These are phyloP conservation scores for Aplosporella prunicola DNA, from an alignment of 2,329 filamentous ascomycete genomes.

Conservation along the genomic window DNA sequence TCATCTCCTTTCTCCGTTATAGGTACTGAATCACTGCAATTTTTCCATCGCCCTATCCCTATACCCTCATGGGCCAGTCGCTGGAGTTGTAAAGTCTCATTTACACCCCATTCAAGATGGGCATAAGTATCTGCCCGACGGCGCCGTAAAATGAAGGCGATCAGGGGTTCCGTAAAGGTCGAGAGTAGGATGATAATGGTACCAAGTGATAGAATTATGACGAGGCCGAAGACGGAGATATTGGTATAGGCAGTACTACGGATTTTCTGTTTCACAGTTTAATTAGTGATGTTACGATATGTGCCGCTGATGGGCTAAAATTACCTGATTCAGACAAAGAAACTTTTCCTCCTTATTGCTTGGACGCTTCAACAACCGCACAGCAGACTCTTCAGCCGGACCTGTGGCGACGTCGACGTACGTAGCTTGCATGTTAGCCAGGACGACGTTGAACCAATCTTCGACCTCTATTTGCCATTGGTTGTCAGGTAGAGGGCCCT, in stretches of 20 bases:
- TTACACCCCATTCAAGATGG: constrained; percentile 12
- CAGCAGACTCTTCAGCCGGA: background rate
- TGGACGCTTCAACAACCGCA: background rate
- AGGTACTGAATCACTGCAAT: background rate
- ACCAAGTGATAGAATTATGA: constrained; percentile 16
- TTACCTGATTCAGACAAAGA: no score
- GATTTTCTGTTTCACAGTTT: constrained; percentile 15
- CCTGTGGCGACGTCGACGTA: constrained; percentile 5
- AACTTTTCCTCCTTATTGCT: no score
- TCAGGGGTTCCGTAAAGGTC: background rate
- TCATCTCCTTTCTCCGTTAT: background rate
- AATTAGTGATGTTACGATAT: no score
- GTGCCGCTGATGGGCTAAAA: background rate
- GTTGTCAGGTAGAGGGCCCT: constrained; percentile 6
- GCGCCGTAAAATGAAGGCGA: constrained; percentile 8
- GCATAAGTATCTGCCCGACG: constrained; percentile 9
- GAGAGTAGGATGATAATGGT: constrained; percentile 15
- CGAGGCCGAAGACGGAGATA: constrained; percentile 17
- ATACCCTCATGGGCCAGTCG: constrained; percentile 5
- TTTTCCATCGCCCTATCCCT: constrained; percentile 12
- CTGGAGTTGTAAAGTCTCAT: constrained; percentile 12
- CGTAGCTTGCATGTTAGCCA: constrained; percentile 8
- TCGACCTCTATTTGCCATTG: constrained; percentile 13
- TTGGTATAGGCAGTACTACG: constrained; percentile 13
- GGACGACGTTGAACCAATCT: constrained; percentile 5